Base-by-base conservation (phyloP, 176 grass and related monocot genomes). In the Oryza glumipatula region DNA sequence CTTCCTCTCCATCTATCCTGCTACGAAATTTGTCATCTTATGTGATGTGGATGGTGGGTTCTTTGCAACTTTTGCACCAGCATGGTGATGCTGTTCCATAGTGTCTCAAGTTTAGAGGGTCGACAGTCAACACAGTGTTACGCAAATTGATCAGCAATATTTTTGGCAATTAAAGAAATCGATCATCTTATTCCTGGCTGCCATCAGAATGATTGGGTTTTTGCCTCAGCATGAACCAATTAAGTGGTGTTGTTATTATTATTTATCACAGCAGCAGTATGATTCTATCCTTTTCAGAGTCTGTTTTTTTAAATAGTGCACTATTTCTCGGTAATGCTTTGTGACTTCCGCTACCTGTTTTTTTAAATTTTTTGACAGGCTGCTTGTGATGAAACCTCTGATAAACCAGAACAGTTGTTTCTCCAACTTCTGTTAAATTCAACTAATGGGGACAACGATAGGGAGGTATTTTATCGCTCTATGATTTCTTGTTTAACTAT, bases 361-460 rank as follows among this genome's bases (percentile, higher is more conserved):
- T 81, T 64, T 73, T 74, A 75, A 86, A 72, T 14, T 76, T 86
- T 72, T 19, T 77, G 78, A 23, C 77, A 98, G 96, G 80, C 78
- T 81, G 91, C 93, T 70, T 90, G 80, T 75, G 91, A 95, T 43
- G 96, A 92, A 68, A 77, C 91, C 63, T 92, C 88, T 36, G 88
- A 81, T 74, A 92, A 88, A 85, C 68, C 65, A 72, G 96, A 98
- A 81, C 60, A 36, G 63, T 39, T 63, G 22, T 98, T 95, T 87
- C 78, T 98, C 76, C 96, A 98, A 87, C 28, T 94, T 72, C 81
- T 98, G 65, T 74, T 98, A 74, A 91, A 75, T 80, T 84, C 78
- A 24, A 64, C 60, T 85, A 83, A 76, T 49, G 67, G 23, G 47
- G 91, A 85, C 77, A 87, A 76, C 80, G 87, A 61, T 68, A 93